A percentile compares a stretch with the other conserved stretches of the same genome.
These are phyloP conservation scores for Meredithiella fracta DNA, from an alignment of 2,329 filamentous ascomycete species.

Conservation along the genomic window DNA sequence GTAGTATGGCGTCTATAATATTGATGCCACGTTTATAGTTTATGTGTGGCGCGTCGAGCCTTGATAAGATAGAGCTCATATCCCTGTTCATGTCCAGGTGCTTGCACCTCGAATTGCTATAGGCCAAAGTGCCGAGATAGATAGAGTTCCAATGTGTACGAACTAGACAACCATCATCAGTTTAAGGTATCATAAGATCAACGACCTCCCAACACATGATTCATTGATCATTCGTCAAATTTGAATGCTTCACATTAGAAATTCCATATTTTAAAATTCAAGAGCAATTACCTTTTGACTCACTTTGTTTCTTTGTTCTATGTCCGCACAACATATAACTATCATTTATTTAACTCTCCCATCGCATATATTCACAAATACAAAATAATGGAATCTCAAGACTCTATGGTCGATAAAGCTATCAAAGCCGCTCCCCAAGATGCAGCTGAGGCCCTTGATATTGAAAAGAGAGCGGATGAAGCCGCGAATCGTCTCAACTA, in stretches of 20 bases:
- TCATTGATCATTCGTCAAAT: background rate
- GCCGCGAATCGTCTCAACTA: constrained; percentile 35
- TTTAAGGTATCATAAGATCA: background rate
- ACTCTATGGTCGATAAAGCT: background rate
- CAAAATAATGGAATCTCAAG: constrained; percentile 1
- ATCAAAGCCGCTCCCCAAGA: background rate
- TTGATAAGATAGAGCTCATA: constrained; percentile 9
- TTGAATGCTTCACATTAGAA: background rate
- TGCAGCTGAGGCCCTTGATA: constrained; percentile 15
- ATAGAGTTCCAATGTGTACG: background rate
- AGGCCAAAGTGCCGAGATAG: constrained; percentile 12
- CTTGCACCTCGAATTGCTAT: constrained; percentile 1
- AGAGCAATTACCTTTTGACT: background rate
- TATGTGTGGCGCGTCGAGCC: background rate
- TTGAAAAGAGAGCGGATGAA: constrained; percentile 22
- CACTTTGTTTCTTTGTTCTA: background rate
- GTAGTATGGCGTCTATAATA: background rate
- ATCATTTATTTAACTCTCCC: background rate
- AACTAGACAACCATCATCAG: background rate
- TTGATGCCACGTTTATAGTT: background rate
- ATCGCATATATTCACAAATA: background rate
- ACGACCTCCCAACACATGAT: no score
- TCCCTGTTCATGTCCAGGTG: background rate
- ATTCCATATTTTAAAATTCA: background rate
- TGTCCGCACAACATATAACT: background rate